Conservation (phyloP, 352 stramenopile species). For the Thalassiosira livingstoniorum region DNA sequence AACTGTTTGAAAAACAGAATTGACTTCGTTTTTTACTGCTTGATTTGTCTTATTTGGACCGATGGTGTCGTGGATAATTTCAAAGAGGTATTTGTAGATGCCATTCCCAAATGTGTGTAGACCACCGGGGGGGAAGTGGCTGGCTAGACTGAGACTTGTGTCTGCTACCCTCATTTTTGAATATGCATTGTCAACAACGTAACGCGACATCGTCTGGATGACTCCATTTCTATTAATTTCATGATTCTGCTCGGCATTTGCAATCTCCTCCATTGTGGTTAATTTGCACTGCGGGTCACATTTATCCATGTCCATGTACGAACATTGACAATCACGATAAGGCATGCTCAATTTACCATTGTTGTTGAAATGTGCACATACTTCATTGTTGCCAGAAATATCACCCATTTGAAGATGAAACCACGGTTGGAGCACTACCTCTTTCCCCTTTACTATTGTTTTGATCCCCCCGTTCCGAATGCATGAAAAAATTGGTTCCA, state of each 20-base stretch:
- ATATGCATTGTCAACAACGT: constrained; percentile 12
- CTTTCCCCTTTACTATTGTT: too few relatives aligned
- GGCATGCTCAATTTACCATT: not conserved
- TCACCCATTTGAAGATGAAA: constrained; percentile 8
- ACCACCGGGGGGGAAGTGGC: not conserved
- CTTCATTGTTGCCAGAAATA: constrained; percentile 12
- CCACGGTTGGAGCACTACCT: constrained; percentile 6
- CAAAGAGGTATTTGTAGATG: not conserved
- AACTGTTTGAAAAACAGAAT: not conserved
- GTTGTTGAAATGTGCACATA: constrained; percentile 12
- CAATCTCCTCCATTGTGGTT: not conserved
- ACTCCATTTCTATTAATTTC: not conserved
- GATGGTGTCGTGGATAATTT: not conserved
- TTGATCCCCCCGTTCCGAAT: too few relatives aligned
- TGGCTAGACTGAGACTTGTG: not conserved
- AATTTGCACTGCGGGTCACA: constrained; percentile 1
- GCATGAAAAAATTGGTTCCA: too few relatives aligned
- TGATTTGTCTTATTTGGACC: not conserved
- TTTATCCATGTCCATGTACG: not conserved
- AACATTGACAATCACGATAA: constrained; percentile 13
- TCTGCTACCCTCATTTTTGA: not conserved
- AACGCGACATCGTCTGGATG: not conserved
- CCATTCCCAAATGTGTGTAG: not conserved
- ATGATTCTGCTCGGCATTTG: not conserved
- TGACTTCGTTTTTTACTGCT: constrained; percentile 1